phyloP scores from a whole-genome alignment of 2,329 filamentous ascomycete genomes.

The Fusarium albosuccineum region DNA sequence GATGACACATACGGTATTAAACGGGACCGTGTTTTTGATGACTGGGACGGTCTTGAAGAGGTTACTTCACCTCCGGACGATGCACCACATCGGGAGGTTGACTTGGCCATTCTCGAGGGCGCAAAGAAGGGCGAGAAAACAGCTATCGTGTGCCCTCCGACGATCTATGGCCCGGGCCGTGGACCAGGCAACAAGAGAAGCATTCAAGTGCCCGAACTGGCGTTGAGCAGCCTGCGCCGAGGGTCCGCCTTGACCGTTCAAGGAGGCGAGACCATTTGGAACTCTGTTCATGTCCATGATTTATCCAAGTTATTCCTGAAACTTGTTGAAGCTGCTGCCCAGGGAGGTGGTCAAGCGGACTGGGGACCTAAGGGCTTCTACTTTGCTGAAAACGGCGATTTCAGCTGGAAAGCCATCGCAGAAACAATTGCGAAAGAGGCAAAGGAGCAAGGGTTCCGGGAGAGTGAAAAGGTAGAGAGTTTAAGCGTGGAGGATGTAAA shows the following conservation, averaged over 20 bases:
- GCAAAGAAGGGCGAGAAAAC: not conserved
- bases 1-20: slow-evolving; percentile 1
- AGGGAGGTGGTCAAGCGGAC: not conserved
- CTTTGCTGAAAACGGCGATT: not conserved
- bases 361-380: not conserved
- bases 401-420: not conserved
- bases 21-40: not conserved
- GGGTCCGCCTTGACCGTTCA: not conserved
- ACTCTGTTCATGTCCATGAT: slow-evolving; percentile 1
- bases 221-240: not conserved
- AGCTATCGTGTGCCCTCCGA: not conserved
- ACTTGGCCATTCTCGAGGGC: not conserved
- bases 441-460: not conserved
- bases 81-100: not conserved
- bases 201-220: not conserved
- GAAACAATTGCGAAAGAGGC: not conserved
- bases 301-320: not conserved
- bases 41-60: not conserved
- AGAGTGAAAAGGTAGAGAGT: not conserved
- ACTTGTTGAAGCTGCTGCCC: not conserved
- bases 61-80: not conserved
- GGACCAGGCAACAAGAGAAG: not conserved
- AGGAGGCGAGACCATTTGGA: slow-evolving; percentile 1
- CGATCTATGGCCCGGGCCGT: not conserved
- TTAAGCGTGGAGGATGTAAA: not conserved